Conservation (phyloP, 2,329 filamentous ascomycete species). For the Penicillium olsonii region DNA sequence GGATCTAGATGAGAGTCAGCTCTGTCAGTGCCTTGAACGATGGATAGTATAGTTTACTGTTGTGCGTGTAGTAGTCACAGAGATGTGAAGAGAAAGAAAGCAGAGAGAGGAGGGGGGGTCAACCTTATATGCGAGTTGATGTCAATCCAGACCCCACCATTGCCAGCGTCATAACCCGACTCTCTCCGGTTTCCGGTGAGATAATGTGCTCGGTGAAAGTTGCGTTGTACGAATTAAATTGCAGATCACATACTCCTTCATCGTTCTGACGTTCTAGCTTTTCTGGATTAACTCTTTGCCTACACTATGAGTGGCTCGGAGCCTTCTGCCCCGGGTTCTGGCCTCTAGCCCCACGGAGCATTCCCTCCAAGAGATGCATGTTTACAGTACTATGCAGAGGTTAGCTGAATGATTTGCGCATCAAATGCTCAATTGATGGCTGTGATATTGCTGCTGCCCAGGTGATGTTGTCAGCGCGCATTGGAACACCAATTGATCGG, state of each 20-base stretch:
- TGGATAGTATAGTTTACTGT: slow-evolving; percentile 23
- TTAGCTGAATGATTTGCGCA: no score
- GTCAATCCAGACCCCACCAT: slow-evolving; percentile 23
- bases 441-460: no score
- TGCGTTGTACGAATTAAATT: slow-evolving; percentile 4
- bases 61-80: slow-evolving; percentile 8
- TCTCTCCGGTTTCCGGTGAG: slow-evolving; percentile 22
- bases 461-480: no score
- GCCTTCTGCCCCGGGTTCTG: slow-evolving; percentile 2
- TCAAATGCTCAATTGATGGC: no score
- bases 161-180: slow-evolving; percentile 13
- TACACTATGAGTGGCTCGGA: slow-evolving; percentile 4
- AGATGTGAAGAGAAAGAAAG: slow-evolving; percentile 13
- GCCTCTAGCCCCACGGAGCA: slow-evolving; percentile 1
- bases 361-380: background rate
- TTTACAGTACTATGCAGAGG: no score
- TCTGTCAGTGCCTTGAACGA: background rate
- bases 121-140: slow-evolving; percentile 39
- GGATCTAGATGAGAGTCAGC: slow-evolving; percentile 20
- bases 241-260: background rate
- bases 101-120: slow-evolving; percentile 7
- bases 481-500: no score
- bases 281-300: background rate
- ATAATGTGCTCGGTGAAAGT: slow-evolving; percentile 1
- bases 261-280: slow-evolving; percentile 2